Base-by-base conservation (phyloP, 2,329 filamentous ascomycete genomes). In the Fusarium drepaniforme region DNA sequence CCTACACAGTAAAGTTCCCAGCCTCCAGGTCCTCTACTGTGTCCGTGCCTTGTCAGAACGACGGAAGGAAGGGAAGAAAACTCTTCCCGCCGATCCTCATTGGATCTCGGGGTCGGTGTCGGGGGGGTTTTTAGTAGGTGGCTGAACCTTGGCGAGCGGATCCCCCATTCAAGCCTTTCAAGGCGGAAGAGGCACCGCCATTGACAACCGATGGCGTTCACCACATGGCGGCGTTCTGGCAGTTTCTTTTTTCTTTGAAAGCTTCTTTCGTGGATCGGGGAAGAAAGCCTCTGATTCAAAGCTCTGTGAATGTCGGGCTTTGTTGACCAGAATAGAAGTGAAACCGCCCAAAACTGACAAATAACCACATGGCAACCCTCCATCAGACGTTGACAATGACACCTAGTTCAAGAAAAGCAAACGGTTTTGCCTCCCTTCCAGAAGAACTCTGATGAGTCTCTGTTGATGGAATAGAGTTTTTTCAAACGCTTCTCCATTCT, bases 121-220 rank as follows among this genome's bases (percentile, higher is more conserved):
- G 44, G 42, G 61, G 61, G 40, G 40, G 37, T 25, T 38, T 25
- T 33, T 60, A 51, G 44, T 11, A 35, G 40, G 49, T 71, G 73
- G 69, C 72, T 49, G 53, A 60, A 66, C 53, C 56, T 66, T 60
- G 64, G 40, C 11, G 16, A 49, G 72, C 35, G 42, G 44, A 49
- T 40, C 57, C 16, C n/a, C 23, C 61, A 57, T 63, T 64, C 64
- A 65, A 65, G 28, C 37, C 25, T 57, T 53, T 35, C 21, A 25
- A 28, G 30, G 62, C 75, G 75, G 75, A 65, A 75, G 71, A 76
- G 75, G 71, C 75, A 77, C 71, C 65, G 62, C 64, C 60, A 68
- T 63, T 51, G 57, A 51, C 75, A 49, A 16, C 16, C 15, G 23
- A 64, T 33, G 30, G 30, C 30, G 30, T 33, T 33, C 18, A 67